These are phyloP conservation scores for Botrytis medusae DNA, from an alignment of 2,329 filamentous ascomycete species.

Conservation along the genomic window DNA sequence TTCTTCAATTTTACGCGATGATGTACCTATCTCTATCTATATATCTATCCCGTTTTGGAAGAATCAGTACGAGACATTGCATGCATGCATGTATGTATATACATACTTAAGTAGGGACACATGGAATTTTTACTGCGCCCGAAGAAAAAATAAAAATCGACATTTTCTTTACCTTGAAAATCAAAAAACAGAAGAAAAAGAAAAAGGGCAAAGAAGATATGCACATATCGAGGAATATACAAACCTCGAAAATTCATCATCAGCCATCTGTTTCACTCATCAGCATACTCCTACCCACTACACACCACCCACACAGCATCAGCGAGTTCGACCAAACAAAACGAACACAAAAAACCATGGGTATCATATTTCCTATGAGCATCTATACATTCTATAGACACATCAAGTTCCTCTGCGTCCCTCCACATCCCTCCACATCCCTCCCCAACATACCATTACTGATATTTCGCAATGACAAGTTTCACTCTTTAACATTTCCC, in stretches of 20 bases:
- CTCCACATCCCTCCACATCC: background rate
- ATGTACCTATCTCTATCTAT: too few species aligned
- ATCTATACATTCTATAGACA: constrained; percentile 8
- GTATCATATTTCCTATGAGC: constrained; percentile 25
- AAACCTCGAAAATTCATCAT: background rate
- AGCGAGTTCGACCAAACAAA: background rate
- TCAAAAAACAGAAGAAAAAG: too few species aligned
- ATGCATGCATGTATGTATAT: too few species aligned
- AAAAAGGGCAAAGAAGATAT: too few species aligned
- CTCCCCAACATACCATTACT: background rate
- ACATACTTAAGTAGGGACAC: too few species aligned
- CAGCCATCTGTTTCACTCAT: background rate
- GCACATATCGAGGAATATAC: background rate
- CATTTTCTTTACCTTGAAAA: too few species aligned
- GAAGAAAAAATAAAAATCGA: too few species aligned
- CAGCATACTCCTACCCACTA: background rate
- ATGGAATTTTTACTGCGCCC: too few species aligned
- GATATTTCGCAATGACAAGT: background rate
- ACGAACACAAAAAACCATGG: constrained; percentile 4
- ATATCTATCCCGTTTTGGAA: too few species aligned
- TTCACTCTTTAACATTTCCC: background rate
- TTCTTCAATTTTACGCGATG: too few species aligned
- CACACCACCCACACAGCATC: background rate
- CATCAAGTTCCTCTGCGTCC: background rate
- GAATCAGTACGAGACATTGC: too few species aligned